phyloP scores from a whole-genome alignment of 202 grass and related monocot species.

The Setaria italica region DNA sequence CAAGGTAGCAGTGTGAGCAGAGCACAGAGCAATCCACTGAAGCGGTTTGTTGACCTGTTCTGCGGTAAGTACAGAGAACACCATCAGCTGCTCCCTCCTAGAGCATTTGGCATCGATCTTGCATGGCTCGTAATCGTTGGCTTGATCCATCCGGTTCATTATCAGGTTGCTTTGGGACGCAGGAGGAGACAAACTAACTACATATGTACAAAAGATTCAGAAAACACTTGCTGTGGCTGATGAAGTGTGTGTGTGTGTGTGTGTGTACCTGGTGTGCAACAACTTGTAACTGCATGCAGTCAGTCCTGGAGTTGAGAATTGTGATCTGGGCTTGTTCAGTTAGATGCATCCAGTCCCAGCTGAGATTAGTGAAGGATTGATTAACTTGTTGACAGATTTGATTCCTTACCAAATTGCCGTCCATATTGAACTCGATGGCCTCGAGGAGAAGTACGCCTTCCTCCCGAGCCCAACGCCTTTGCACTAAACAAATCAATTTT shows the following conservation, averaged over 20 bases:
- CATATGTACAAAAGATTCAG: background rate
- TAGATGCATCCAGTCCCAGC: too few relatives aligned
- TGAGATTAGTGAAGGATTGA: too few relatives aligned
- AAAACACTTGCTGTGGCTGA: background rate
- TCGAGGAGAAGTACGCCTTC: too few relatives aligned
- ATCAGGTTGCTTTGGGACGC: constrained; percentile 35
- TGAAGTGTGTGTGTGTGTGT: constrained; percentile 6
- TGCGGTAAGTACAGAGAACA: constrained; percentile 27
- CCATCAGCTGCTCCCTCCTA: background rate
- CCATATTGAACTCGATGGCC: too few relatives aligned
- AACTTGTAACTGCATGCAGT: background rate
- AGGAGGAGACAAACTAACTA: background rate
- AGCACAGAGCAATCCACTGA: constrained; percentile 41
- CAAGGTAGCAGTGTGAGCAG: constrained; percentile 25
- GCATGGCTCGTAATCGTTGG: background rate
- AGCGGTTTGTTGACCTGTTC: constrained; percentile 45
- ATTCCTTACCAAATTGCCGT: too few relatives aligned
- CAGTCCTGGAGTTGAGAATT: too few relatives aligned
- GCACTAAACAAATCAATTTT: too few relatives aligned
- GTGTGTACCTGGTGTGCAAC: background rate
- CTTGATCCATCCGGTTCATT: background rate
- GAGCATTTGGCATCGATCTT: background rate
- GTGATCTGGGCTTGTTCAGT: too few relatives aligned
- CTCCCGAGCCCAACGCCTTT: too few relatives aligned
- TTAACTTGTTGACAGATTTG: too few relatives aligned